phyloP scores from a whole-genome alignment of 306 rosid species.

The Cyamopsis tetragonoloba region DNA sequence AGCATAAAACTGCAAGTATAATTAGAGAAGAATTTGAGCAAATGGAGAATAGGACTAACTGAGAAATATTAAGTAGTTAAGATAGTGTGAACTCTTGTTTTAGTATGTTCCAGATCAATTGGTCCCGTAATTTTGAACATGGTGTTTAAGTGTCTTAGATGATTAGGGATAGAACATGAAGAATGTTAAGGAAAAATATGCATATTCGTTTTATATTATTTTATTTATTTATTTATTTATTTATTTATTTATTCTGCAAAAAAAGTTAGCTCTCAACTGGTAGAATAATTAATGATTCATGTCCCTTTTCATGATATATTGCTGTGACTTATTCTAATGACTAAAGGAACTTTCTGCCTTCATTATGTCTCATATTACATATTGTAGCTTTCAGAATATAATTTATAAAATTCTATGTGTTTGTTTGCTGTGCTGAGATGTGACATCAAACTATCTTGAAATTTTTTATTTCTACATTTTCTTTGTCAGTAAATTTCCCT shows the following conservation, averaged over 20 bases:
- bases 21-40: not conserved
- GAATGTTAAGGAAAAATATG: not conserved
- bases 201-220: not conserved
- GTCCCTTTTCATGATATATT: constrained; percentile 9
- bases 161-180: not conserved
- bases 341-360: not conserved
- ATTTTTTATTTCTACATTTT: not conserved
- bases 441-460: not conserved
- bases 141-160: not conserved
- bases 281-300: not conserved
- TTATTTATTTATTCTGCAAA: no score
- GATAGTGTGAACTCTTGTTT: not conserved
- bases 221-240: no score
- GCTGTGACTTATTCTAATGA: not conserved
- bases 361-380: not conserved
- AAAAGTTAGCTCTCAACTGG: not conserved
- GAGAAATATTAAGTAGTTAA: not conserved
- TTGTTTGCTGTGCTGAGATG: not conserved
- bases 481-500: not conserved
- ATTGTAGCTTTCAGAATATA: not conserved
- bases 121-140: constrained; percentile 1
- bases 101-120: not conserved
- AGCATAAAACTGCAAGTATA: not conserved
- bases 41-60: not conserved
- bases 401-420: not conserved